A percentile compares a stretch with the other conserved stretches of the same genome.
These are phyloP conservation scores for Pestalotiopsis sp. DNA, from an alignment of 2,329 filamentous ascomycete genomes.

Conservation along the genomic window DNA sequence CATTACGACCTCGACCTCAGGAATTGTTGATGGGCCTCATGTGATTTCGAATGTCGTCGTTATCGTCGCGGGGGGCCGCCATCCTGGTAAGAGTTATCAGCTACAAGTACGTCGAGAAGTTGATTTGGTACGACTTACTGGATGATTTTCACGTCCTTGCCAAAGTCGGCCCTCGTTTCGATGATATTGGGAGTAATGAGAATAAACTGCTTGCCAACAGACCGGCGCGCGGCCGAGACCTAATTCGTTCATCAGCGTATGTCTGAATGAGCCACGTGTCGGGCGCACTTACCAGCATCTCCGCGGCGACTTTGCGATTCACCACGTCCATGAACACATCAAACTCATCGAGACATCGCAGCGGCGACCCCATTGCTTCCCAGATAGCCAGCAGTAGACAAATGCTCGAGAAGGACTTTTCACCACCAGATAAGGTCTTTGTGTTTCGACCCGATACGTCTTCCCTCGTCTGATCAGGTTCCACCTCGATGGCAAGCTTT, in stretches of 20 bases:
- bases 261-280: background rate
- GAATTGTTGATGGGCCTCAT: background rate
- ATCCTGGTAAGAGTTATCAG: background rate
- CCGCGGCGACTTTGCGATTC: conserved; percentile 89
- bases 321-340: conserved; percentile 99
- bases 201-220: conserved; percentile 91
- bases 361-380: conserved; percentile 97
- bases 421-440: conserved; percentile 90
- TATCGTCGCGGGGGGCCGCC: background rate
- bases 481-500: conserved; percentile 75
- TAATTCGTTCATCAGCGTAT: conserved; percentile 31
- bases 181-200: conserved; percentile 94
- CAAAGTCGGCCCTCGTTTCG: conserved; percentile 55
- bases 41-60: background rate
- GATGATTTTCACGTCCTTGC: conserved; percentile 77
- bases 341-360: conserved; percentile 95
- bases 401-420: conserved; percentile 97
- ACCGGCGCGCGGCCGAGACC: conserved; percentile 82
- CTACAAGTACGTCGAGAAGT: background rate
- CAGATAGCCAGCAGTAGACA: conserved; percentile 90
- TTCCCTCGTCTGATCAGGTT: conserved; percentile 69
- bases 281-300: conserved; percentile 74
- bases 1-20: background rate
- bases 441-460: conserved; percentile 76
- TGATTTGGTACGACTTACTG: conserved; percentile 49